Conservation (phyloP, 1,139 yeast genomes). For the Diutina catenulata region DNA sequence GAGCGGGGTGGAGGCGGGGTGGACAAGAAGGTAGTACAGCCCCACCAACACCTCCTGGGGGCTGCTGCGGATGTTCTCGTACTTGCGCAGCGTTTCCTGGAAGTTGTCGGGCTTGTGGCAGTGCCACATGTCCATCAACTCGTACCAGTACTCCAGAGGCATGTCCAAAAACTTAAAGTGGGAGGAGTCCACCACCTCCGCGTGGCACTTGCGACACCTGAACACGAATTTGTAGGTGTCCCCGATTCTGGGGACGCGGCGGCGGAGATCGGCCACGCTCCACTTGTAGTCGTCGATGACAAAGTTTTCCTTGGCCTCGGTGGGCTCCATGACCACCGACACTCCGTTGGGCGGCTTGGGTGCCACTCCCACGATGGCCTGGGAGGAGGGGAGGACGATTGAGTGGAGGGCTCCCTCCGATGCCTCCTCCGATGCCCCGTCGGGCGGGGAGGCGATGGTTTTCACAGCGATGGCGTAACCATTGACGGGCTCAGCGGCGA, state of each 20-base stretch:
- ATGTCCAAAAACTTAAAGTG: conserved; percentile 39
- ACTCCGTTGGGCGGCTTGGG: background rate
- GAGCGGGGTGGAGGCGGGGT: background rate
- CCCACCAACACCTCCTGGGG: background rate
- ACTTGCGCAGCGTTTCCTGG: background rate
- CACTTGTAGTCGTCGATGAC: background rate
- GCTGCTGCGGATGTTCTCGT: background rate
- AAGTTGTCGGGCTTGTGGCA: conserved; percentile 71
- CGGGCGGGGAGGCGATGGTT: background rate
- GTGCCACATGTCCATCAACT: conserved; percentile 96
- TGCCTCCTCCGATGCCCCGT: too few relatives aligned
- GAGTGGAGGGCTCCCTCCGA: too few relatives aligned
- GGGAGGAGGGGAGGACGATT: background rate
- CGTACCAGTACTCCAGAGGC: conserved; percentile 93
- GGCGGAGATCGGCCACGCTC: background rate
- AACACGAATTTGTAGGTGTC: background rate
- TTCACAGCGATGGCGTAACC: background rate
- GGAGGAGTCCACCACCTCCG: conserved; percentile 17
- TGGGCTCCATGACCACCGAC: background rate
- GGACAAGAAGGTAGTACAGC: background rate
- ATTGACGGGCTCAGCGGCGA: background rate
- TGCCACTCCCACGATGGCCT: background rate
- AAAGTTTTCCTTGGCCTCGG: background rate
- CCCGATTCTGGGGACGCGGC: background rate
- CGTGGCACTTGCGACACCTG: background rate